Percentiles rank a stretch among this genome's conserved stretches.
These are phyloP conservation scores for Annulohypoxylon moriforme DNA, from an alignment of 495 filamentous ascomycete species.

Conservation along the genomic window DNA sequence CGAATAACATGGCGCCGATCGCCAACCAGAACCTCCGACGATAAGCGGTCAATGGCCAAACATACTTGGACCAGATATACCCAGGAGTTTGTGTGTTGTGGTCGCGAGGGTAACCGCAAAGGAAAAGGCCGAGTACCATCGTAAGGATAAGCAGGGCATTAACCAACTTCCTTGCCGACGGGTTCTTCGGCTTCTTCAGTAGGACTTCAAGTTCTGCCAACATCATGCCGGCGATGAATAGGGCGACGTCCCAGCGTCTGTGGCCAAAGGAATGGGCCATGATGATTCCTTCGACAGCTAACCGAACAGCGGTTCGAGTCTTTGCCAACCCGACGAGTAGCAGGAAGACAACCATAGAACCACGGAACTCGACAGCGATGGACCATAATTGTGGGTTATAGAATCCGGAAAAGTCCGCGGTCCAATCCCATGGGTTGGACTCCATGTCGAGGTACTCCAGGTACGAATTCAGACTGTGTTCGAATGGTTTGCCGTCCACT, in stretches of 20 bases:
- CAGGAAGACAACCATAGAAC: conserved; percentile 60
- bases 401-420: conserved; percentile 42
- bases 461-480: conserved; percentile 45
- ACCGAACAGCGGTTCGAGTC: conserved; percentile 48
- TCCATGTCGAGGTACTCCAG: conserved; percentile 53
- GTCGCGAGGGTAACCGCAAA: conserved; percentile 47
- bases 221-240: conserved; percentile 59
- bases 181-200: conserved; percentile 40
- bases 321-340: conserved; percentile 52
- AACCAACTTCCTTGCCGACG: conserved; percentile 26
- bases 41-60: conserved; percentile 48
- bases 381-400: conserved; percentile 64
- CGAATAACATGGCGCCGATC: conserved; percentile 64
- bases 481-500: conserved; percentile 50
- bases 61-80: conserved; percentile 49
- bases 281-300: conserved; percentile 49
- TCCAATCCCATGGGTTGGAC: conserved; percentile 48
- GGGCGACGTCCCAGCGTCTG: conserved; percentile 58
- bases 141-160: conserved; percentile 37
- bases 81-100: conserved; percentile 48
- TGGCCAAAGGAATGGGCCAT: conserved; percentile 50
- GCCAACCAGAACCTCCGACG: conserved; percentile 48
- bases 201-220: conserved; percentile 58
- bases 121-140: conserved; percentile 43
- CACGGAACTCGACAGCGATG: conserved; percentile 61